Evolutionary conservation across 2,329 filamentous ascomycete species (phyloP).

Genomic region (Penicillium freii): DNA sequence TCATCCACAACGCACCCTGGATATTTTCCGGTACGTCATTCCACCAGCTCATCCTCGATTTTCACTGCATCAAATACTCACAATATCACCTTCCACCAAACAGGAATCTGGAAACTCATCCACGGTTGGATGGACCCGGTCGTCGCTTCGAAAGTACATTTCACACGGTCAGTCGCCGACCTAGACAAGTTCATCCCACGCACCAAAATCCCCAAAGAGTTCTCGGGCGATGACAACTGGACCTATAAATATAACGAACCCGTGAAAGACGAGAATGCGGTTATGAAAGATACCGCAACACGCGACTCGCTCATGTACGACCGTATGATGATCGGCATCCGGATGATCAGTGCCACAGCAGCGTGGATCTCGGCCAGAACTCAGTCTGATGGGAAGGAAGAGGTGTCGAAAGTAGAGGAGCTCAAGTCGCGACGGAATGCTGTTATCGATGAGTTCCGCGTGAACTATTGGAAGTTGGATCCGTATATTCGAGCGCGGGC

Average conservation of each 20-base stretch:
- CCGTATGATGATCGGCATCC: slow-evolving; percentile 61
- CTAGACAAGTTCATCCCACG: slow-evolving; percentile 70
- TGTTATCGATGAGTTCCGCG: slow-evolving; percentile 62
- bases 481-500: slow-evolving; percentile 77
- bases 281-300: slow-evolving; percentile 65
- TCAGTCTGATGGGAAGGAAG: slow-evolving; percentile 44
- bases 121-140: slow-evolving; percentile 92
- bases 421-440: slow-evolving; percentile 49
- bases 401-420: slow-evolving; percentile 6
- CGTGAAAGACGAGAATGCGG: slow-evolving; percentile 68
- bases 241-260: slow-evolving; percentile 79
- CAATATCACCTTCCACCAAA: not conserved
- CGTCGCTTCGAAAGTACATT: slow-evolving; percentile 87
- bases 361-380: slow-evolving; percentile 64
- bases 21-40: slow-evolving; percentile 73
- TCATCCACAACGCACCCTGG: slow-evolving; percentile 95
- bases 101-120: slow-evolving; percentile 89
- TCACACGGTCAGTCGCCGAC: slow-evolving; percentile 75
- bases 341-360: slow-evolving; percentile 70
- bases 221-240: slow-evolving; percentile 82
- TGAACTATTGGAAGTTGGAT: slow-evolving; percentile 83
- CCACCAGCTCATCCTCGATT: not conserved
- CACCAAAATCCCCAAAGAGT: slow-evolving; percentile 69
- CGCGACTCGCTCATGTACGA: slow-evolving; percentile 55
- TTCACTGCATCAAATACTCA: not conserved